Evolutionary conservation across 108 stramenopile species (phyloP), one percentile per base, ranked within the genome.

Genomic region (Cylindrotheca fusiformis): DNA sequence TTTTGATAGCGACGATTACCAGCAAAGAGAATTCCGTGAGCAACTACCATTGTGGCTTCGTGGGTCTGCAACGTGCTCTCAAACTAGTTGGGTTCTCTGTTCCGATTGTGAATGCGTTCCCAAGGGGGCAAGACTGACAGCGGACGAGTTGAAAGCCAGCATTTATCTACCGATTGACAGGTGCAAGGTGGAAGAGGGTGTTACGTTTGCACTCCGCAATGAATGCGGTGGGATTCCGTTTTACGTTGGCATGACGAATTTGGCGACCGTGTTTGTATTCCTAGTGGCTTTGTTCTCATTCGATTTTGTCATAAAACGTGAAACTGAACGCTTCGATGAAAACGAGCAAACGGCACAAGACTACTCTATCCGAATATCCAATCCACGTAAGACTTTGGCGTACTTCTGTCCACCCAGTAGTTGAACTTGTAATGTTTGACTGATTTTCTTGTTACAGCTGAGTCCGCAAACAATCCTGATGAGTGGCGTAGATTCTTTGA

Each of bases 291-390:
- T 77, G 8, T 19, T 77, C 1, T 20, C 67, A 3, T 54, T 83
- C 32, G 79, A 58, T 22, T 48, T 47, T 30, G 87, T 82, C 58
- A 65, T 84, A 45, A 54, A 45, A n/a, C 61, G 60, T 14, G 57
- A 79, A 65, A 87, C 84, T 60, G 66, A 83, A 46, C 31, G 44
- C 8, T 87, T 85, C 47, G 94, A 95, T 45, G 92, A 89, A 68
- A 85, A 91, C 29, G 87, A 87, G 60, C 91, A 94, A 52, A 96
- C 95, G 4, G 88, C 93, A 14, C 90, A 94, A 58, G 95, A 96
- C 77, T 96, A 96, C 72, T 86, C 88, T 18, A 78, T 96, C 59
- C 36, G 36, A 6, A 41, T 41, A 41, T 41, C 36, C 10, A 41
- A 41, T 41, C 36, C 36, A 41, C 36, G 36, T 73, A 77, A 45